Evolutionary conservation across 169 alveolate species (phyloP).

Genomic region (Babesia ovis): DNA sequence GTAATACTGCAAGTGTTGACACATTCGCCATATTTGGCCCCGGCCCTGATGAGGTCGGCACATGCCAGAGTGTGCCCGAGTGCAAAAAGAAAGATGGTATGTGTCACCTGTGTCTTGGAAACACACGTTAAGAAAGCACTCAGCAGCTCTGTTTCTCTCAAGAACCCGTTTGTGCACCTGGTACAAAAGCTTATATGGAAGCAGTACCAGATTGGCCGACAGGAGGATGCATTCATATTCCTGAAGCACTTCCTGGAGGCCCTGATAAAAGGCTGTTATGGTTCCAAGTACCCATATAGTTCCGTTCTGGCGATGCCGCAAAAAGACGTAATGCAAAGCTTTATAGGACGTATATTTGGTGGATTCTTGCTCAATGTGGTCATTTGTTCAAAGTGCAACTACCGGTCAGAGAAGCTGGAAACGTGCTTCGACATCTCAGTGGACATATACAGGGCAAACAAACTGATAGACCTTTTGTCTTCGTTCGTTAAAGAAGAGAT

Average conservation of each 20-base stretch:
- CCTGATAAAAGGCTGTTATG: conserved; percentile 68
- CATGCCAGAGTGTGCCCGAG: conserved; percentile 66
- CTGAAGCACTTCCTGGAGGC: conserved; percentile 70
- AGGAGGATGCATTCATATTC: conserved; percentile 75
- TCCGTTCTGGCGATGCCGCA: conserved; percentile 6
- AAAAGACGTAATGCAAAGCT: conserved; percentile 42
- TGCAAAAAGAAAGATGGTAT: conserved; percentile 53
- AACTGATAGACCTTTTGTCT: conserved; percentile 62
- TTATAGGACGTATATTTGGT: conserved; percentile 53
- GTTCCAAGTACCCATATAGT: conserved; percentile 17
- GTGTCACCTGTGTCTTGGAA: conserved; percentile 72
- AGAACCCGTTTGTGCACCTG: conserved; percentile 63
- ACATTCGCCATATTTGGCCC: conserved; percentile 71
- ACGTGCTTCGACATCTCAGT: conserved; percentile 73
- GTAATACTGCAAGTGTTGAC: conserved; percentile 72
- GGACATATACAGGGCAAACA: conserved; percentile 67
- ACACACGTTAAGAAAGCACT: conserved; percentile 51
- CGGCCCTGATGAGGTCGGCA: conserved; percentile 59
- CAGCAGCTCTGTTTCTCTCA: conserved; percentile 34
- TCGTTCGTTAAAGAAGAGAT: conserved; percentile 56
- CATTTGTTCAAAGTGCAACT: conserved; percentile 55
- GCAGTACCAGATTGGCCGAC: conserved; percentile 69
- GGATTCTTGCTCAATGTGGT: conserved; percentile 50
- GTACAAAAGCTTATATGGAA: conserved; percentile 70
- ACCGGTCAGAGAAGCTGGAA: conserved; percentile 73